Percentiles rank a stretch among this genome's conserved stretches.
phyloP scores from a whole-genome alignment of 208 protist genomes.

The Endotrypanum monterogeii region DNA sequence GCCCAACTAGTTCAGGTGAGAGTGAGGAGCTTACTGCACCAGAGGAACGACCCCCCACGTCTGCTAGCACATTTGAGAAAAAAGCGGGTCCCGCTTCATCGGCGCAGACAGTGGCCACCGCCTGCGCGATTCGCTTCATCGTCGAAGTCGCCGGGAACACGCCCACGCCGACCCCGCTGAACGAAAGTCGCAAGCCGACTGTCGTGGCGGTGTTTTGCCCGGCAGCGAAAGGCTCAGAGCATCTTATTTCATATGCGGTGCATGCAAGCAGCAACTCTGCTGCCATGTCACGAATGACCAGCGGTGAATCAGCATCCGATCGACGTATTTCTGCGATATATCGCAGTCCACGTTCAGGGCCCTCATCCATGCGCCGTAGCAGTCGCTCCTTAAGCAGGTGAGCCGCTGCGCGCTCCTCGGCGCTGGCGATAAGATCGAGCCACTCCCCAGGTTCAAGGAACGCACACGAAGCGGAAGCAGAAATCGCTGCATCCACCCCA shows the following conservation, averaged over 20 bases:
- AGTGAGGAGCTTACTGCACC: neutral
- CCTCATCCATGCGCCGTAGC: constrained; percentile 19
- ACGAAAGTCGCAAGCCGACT: constrained; percentile 14
- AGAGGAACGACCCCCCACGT: neutral
- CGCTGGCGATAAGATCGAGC: neutral
- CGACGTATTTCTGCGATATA: constrained; percentile 23
- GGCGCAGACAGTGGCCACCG: neutral
- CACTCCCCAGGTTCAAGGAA: constrained; percentile 13
- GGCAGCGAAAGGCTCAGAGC: neutral
- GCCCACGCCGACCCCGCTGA: constrained; percentile 27
- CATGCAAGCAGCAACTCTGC: constrained; percentile 31
- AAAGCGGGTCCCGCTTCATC: neutral
- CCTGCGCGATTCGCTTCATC: neutral
- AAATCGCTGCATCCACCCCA: neutral
- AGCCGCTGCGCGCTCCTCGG: constrained; percentile 4
- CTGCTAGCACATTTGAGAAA: neutral
- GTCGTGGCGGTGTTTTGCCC: neutral
- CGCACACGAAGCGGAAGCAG: neutral
- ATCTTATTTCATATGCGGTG: constrained; percentile 3
- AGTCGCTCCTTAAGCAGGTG: constrained; percentile 26
- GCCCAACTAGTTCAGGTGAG: neutral
- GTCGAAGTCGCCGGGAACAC: constrained; percentile 24
- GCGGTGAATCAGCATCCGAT: neutral
- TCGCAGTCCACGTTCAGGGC: neutral
- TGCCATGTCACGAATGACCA: constrained; percentile 12